Evolutionary conservation across 768 basidiomycete species (phyloP).

Genomic region (Termitomyces sp.): DNA sequence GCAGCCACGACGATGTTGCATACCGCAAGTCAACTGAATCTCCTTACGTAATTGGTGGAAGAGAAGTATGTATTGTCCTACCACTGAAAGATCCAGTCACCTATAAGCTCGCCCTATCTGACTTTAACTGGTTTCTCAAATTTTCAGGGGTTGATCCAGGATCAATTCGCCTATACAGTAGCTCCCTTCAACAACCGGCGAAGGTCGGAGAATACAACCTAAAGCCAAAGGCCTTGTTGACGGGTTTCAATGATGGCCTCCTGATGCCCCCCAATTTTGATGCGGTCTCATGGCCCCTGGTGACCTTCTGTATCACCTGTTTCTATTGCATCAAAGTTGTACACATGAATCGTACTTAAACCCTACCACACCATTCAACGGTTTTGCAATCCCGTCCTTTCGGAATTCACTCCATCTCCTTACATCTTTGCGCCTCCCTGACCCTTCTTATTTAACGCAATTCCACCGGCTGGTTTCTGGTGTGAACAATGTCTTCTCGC

Average conservation of each 20-base stretch:
- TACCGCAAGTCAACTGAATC: too few species aligned
- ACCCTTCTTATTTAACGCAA: slow-evolving; percentile 16
- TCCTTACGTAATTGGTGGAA: too few species aligned
- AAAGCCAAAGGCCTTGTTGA: background rate
- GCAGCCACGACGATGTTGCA: too few species aligned
- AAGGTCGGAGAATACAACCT: background rate
- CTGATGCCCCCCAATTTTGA: slow-evolving; percentile 12
- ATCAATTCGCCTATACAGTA: too few species aligned
- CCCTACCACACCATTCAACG: slow-evolving; percentile 6
- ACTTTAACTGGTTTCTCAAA: too few species aligned
- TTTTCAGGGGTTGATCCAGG: background rate
- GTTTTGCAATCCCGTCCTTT: slow-evolving; percentile 21
- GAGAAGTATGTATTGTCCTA: too few species aligned
- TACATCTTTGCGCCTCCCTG: slow-evolving; percentile 17
- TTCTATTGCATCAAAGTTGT: slow-evolving; percentile 8
- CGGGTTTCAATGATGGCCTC: background rate
- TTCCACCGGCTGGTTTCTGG: slow-evolving; percentile 46
- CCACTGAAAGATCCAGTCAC: background rate
- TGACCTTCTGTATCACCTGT: slow-evolving; percentile 12
- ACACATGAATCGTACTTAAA: slow-evolving; percentile 14
- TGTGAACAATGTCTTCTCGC: slow-evolving; percentile 46
- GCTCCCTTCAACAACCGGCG: background rate
- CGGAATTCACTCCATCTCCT: slow-evolving; percentile 21
- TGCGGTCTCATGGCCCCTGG: slow-evolving; percentile 10
- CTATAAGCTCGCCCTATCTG: background rate